Conservation (phyloP, 164 flowering plant genomes). For the Tinospora cordifolia region DNA sequence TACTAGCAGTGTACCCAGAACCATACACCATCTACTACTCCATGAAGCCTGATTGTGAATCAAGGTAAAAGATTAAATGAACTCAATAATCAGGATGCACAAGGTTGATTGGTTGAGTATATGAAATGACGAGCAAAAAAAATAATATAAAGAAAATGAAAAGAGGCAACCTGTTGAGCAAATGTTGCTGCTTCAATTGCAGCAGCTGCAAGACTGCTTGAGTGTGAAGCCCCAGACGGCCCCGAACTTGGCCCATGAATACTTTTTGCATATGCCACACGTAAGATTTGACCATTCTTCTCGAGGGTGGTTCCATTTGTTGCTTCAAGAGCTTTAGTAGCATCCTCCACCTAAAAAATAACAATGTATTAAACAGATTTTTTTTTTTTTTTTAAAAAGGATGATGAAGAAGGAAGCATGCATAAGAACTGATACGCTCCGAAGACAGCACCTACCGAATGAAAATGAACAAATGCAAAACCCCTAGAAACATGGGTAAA, state of each 20-base stretch:
- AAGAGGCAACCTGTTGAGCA: conserved; percentile 73
- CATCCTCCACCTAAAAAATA: conserved; percentile 75
- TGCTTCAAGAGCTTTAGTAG: conserved; percentile 88
- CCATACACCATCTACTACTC: background rate
- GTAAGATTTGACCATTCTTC: conserved; percentile 87
- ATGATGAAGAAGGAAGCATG: background rate
- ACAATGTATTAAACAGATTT: background rate
- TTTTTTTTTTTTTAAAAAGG: no score
- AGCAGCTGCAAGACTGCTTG: conserved; percentile 98
- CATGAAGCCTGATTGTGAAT: background rate
- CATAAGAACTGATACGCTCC: background rate
- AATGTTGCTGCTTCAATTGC: conserved; percentile 99
- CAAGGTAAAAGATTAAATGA: no score
- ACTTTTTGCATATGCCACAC: conserved; percentile 97
- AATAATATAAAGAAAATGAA: background rate
- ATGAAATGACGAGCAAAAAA: background rate
- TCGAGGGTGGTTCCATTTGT: conserved; percentile 94
- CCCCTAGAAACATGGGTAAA: conserved; percentile 98
- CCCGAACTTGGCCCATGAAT: conserved; percentile 82
- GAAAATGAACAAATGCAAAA: conserved; percentile 95
- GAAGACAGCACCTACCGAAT: conserved; percentile 48
- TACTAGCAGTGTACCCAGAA: background rate
- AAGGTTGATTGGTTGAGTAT: background rate
- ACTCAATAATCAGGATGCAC: no score
- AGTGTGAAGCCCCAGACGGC: conserved; percentile 57